Evolutionary conservation across 306 rosid genomes (phyloP), one percentile per base, ranked within the genome.

Genomic region (Canavalia ensiformis): DNA sequence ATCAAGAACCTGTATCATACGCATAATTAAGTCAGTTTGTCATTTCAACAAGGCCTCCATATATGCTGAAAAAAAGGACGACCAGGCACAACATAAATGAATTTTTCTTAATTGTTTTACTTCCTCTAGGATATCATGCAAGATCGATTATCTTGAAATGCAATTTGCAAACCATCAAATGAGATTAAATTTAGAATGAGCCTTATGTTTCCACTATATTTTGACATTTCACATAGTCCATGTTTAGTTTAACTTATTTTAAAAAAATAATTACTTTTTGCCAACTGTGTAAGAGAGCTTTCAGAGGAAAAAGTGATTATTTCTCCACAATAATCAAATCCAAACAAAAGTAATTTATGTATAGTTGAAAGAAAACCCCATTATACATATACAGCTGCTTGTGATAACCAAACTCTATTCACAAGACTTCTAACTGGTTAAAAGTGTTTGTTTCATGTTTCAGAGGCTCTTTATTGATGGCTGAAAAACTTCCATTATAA

Each of bases 1-100:
- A 82, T 88, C 94, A 72, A 93, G 89, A 90, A 88, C 93, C 97
- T 93, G 80, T 67, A 88, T 45, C 34, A 78, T 41, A 78, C 47
- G 42, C 47, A 82, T 52, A n/a, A 71, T 29, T 57, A 78, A 81
- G 69, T 63, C n/a, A 30, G 62, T 49, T 70, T 42, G 51, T 56
- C 68, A 78, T 30, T 68, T 56, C 57, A 56, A 56, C 28, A 44
- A 42, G 18, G 76, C 58, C 51, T 50, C 25, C 25, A 18, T 18
- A 18, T 18, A 18, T 18, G 25, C 25, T 18, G 25, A 18, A 18
- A 18, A 18, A 18, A 18, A 18, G 25, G 25, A 18, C 25, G 25
- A 18, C 25, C 25, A 18, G 25, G 51, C 12, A 78, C 18, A 67
- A 66, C 47, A 5, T 10, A 58, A 58, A 54, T 18, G 6, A 29